phyloP scores from a whole-genome alignment of 129 eudicot species.

The Pulicaria dysenterica region DNA sequence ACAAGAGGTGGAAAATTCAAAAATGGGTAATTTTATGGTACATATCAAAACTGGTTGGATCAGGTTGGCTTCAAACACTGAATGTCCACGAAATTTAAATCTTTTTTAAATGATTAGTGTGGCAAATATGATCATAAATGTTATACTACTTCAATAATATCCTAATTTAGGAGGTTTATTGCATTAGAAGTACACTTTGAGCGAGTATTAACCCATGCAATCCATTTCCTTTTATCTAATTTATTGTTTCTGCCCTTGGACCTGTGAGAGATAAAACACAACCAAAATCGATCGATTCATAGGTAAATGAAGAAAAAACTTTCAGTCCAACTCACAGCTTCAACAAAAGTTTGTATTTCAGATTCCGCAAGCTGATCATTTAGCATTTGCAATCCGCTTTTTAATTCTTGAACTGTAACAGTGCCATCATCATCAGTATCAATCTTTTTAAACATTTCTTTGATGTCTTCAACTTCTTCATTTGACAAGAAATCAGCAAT shows the following conservation, averaged over 20 bases:
- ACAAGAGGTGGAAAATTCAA: neutral
- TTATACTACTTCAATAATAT: neutral
- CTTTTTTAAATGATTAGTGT: neutral
- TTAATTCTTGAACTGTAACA: conserved; percentile 67
- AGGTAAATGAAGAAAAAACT: conserved; percentile 8
- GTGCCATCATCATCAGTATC: conserved; percentile 65
- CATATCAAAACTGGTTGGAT: neutral
- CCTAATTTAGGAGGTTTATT: neutral
- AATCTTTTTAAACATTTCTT: conserved; percentile 65
- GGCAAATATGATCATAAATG: neutral
- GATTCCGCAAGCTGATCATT: conserved; percentile 43
- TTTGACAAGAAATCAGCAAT: conserved; percentile 83
- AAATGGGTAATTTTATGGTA: neutral
- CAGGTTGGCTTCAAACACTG: neutral
- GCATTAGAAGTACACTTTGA: neutral
- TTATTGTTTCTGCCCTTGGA: neutral
- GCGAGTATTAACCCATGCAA: neutral
- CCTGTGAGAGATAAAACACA: neutral
- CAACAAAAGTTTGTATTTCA: conserved; percentile 31
- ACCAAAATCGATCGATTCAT: neutral
- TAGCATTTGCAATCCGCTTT: conserved; percentile 58
- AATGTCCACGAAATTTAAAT: neutral
- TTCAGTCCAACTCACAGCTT: conserved; percentile 65
- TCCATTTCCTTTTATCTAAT: neutral
- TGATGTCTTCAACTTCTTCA: conserved; percentile 85